Percentiles rank a stretch among this genome's conserved stretches.
Conservation (phyloP, 371 early-diverging fungal species). For the Mucor racemosus region DNA sequence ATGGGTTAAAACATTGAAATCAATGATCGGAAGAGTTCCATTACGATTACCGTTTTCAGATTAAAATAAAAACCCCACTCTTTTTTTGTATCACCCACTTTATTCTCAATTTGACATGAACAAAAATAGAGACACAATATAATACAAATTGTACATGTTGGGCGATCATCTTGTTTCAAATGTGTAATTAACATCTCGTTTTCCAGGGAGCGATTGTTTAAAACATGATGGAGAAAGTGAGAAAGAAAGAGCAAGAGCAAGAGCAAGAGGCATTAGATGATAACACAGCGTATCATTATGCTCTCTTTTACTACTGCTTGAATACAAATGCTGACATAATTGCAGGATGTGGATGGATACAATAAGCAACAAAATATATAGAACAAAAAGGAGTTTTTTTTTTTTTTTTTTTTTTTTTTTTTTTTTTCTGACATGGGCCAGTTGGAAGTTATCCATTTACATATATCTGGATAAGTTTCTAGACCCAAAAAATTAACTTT, state of each 20-base stretch:
- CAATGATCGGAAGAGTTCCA: slow-evolving; percentile 54
- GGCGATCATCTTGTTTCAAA: slow-evolving; percentile 4
- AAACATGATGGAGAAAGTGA: no score
- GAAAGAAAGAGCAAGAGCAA: no score
- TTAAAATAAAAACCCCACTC: background rate
- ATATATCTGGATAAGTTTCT: background rate
- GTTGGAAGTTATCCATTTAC: background rate
- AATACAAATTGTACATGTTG: background rate
- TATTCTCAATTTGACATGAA: background rate
- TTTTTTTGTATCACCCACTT: background rate
- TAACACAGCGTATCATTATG: no score
- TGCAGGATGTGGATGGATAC: no score
- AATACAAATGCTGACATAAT: no score
- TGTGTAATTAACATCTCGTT: background rate
- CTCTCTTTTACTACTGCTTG: no score
- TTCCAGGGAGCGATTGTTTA: background rate
- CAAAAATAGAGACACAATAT: background rate
- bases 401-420: background rate
- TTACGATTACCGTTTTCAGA: slow-evolving; percentile 38
- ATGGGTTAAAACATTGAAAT: slow-evolving; percentile 49
- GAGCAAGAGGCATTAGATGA: no score
- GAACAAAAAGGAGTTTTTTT: background rate
- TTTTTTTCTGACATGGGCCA: background rate
- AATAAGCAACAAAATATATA: no score
- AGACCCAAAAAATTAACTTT: slow-evolving; percentile 2